These are phyloP conservation scores for Letharia lupina DNA, from an alignment of 495 filamentous ascomycete species.

Conservation along the genomic window DNA sequence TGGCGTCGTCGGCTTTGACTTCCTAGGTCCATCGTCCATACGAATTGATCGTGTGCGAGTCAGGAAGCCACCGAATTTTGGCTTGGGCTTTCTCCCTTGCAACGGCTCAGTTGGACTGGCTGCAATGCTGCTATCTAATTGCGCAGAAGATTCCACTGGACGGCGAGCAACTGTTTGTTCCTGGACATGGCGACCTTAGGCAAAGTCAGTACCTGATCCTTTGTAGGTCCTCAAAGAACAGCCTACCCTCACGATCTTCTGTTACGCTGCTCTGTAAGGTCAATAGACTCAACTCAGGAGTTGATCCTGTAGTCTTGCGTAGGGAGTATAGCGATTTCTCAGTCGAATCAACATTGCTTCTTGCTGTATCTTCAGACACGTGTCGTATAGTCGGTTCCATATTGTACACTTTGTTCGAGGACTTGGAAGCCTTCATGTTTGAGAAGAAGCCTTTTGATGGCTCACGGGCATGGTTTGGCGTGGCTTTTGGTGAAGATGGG, in stretches of 20 bases:
- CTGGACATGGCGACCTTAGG: not conserved
- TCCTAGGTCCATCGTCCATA: constrained; percentile 38
- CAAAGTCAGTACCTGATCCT: not conserved
- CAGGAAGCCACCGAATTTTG: constrained; percentile 49
- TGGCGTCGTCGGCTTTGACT: constrained; percentile 31
- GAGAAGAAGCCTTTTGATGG: constrained; percentile 50
- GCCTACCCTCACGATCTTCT: constrained; percentile 14
- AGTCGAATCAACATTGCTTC: constrained; percentile 7
- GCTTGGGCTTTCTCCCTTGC: constrained; percentile 38
- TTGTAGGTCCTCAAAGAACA: not conserved
- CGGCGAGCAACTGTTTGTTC: constrained; percentile 3
- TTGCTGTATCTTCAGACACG: constrained; percentile 25
- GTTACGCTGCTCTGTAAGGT: constrained; percentile 8
- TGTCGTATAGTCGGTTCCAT: constrained; percentile 28
- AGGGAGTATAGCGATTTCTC: constrained; percentile 26
- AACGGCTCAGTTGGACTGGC: constrained; percentile 15
- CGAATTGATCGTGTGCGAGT: constrained; percentile 62
- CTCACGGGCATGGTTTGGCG: constrained; percentile 44
- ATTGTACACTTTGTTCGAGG: constrained; percentile 34
- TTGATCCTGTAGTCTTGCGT: constrained; percentile 28
- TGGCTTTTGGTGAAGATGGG: constrained; percentile 42
- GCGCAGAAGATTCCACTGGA: constrained; percentile 14
- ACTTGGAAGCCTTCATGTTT: constrained; percentile 48
- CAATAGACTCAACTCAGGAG: constrained; percentile 29
- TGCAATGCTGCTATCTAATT: constrained; percentile 14